Base-by-base conservation (phyloP, 768 basidiomycete genomes). In the Lactarius quietus region DNA sequence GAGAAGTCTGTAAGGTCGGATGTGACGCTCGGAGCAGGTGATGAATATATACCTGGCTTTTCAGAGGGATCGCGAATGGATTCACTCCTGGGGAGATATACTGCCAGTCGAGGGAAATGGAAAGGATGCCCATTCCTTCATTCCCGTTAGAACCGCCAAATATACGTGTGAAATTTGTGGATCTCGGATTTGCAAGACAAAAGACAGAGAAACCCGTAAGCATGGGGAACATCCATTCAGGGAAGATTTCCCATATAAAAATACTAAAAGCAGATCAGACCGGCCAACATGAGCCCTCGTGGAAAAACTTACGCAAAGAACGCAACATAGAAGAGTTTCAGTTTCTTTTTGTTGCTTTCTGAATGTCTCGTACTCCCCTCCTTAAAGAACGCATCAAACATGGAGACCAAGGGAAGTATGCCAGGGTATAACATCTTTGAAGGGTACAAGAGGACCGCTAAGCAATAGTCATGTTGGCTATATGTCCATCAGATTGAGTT, bases 41-140 rank as follows among this genome's bases (percentile, higher is more conserved):
- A 10, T 29, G 6, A n/a, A 14, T 23, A 12, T 18, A 12, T 48
- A 72, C 70, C 64, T 75, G 84, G 3, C 84, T 82, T 7, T 80
- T 79, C 14, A 87, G 72, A 1, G 86, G 86, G 31, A 84, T 84
- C 3, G 78, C 73, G 72, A 86, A 73, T 4, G 84, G 84, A 62
- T 83, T 84, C 41, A 67, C 38, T 29, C 70, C 74, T 4, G 66
- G 60, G 23, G 73, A 70, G 41, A 73, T 70, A 62, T 74, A 74
- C 61, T 72, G 67, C 70, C 63, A 74, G 62, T 74, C 73, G 41
- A 74, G 72, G 54, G 70, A 67, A 43, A 74, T 41, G 18, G 70
- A 69, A 43, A 73, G 62, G n/a, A 73, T 51, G 20, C 73, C 73
- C 1, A 74, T 54, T 26, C 71, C 71, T 55, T 72, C 69, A 39